Evolutionary conservation across 805 yeast genomes (phyloP), one percentile per base, ranked within the genome.

Genomic region (Wickerhamiella kurtzmanii): DNA sequence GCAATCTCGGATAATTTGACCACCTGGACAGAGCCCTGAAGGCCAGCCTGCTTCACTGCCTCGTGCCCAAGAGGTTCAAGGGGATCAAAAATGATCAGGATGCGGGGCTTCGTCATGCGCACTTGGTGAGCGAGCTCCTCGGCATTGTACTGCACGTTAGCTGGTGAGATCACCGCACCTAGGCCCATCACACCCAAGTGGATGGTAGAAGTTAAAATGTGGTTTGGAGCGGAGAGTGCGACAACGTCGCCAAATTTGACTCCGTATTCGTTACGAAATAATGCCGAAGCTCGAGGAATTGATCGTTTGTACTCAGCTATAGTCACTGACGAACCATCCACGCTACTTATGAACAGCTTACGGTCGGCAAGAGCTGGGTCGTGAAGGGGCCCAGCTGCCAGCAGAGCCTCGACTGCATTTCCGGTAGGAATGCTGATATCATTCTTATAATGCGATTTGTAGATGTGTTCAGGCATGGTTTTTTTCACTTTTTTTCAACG

Each of bases 101-200:
- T 21, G 46, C 49, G 49, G 20, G 63, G 57, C 42, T 45, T 37
- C 8, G 54, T 46, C 37, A 48, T 47, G 32, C 41, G 25, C 32
- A 62, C 36, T 48, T 63, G 67, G 48, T 58, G 56, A 8, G 56
- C 53, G 5, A 64, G 54, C 48, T 64, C 68, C 17, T 57, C 55
- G 16, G 59, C 50, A 20, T 51, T 57, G 54, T 63, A 64, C 48
- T 56, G 56, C 28, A 60, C 52, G 25, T 63, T 63, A 1, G 65
- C 64, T 15, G 68, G 68, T 6, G 61, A 51, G 1, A 64, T 50
- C 3, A 59, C 49, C 5, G 58, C 68, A 1, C 64, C 65, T 11
- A 53, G 48, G 2, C 55, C 37, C 22, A 62, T 39, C 16, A 56
- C 44, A 1, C 58, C 63, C 39, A 54, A 52, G 48, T 64, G 67